Base-by-base conservation (phyloP, 2,329 filamentous ascomycete species). In the Thelonectria blattea region DNA sequence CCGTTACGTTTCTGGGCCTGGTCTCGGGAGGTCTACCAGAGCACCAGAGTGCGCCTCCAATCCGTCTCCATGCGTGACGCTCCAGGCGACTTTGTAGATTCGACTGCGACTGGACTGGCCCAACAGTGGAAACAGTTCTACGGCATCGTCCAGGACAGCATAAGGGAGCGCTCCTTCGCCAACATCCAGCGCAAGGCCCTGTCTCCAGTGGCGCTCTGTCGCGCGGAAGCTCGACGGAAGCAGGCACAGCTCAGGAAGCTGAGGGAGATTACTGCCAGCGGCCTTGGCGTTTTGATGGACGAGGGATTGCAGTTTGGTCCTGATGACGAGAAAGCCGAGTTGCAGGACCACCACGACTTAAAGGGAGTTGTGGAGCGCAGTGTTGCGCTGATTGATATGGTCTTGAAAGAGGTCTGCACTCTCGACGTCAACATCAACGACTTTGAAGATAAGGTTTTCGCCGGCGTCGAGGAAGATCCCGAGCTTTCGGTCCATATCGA, bases 201-300 rank as follows among this genome's bases (percentile, higher is more conserved):
- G 48, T 92, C 90, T 10, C 93, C 93, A 0, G 84, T 98, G 61
- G 90, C 91, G 2, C 79, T 91, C 39, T 88, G 89, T 60, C 85
- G 91, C 15, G 83, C 88, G 2, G 90, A 97, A 73, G 91, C 91
- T 10, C 84, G 89, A 48, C 81, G 80, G 61, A 97, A 96, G 74
- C 89, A 91, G 70, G 83, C 84, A 3, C 84, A 84, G 18, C 81
- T 98, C 51, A 89, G 85, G 70, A 87, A 86, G 68, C 81, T 96
- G 65, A 86, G 91, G 48, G 86, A 93, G 71, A 87, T 94, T 75
- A 93, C 92, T 56, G 92, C 94, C 2, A 93, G 91, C 70, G 91
- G 92, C 1, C 81, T 98, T 4, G 95, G 95, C 15, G 86, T 97
- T 5, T 80, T 99, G 24, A 88, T 97, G 67, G 92, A 94, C 56